Conservation (phyloP, 2,329 filamentous ascomycete species). For the Penicillium occitanis region DNA sequence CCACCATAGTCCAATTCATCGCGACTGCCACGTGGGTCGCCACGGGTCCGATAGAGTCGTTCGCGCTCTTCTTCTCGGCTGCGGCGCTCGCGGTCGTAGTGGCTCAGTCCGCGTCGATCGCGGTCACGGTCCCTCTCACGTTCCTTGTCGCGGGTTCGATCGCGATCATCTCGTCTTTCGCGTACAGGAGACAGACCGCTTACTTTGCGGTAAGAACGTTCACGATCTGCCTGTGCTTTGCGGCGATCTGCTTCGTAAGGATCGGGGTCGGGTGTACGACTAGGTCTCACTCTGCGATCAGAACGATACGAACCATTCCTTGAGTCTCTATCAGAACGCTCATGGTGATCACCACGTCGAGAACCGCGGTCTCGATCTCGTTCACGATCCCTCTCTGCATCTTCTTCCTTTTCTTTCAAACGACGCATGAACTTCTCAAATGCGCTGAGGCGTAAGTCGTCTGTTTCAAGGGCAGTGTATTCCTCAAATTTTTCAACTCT, state of each 20-base stretch:
- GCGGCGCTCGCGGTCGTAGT: slow-evolving; percentile 80
- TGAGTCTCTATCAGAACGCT: slow-evolving; percentile 21
- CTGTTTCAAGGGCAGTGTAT: slow-evolving; percentile 76
- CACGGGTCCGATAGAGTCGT: slow-evolving; percentile 76
- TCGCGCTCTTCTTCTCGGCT: slow-evolving; percentile 90
- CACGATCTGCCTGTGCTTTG: slow-evolving; percentile 89
- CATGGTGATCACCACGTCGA: slow-evolving; percentile 41
- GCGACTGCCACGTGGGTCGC: slow-evolving; percentile 74
- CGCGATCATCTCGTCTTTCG: slow-evolving; percentile 41
- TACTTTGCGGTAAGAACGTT: slow-evolving; percentile 87
- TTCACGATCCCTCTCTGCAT: slow-evolving; percentile 63
- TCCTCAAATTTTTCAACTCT: slow-evolving; percentile 79
- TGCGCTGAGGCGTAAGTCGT: slow-evolving; percentile 76
- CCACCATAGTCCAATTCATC: slow-evolving; percentile 93
- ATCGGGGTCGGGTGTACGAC: slow-evolving; percentile 87
- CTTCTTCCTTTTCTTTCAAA: slow-evolving; percentile 86
- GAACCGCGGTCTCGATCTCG: slow-evolving; percentile 54
- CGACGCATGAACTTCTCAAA: slow-evolving; percentile 92
- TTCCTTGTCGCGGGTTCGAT: slow-evolving; percentile 40
- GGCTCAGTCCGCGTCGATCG: slow-evolving; percentile 33
- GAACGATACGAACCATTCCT: slow-evolving; percentile 21
- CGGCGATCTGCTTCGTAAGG: slow-evolving; percentile 93
- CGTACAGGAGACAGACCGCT: slow-evolving; percentile 58
- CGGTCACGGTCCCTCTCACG: slow-evolving; percentile 39
- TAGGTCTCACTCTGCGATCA: slow-evolving; percentile 56